A percentile compares a stretch with the other conserved stretches of the same genome.
These are phyloP conservation scores for Oryza nivara DNA, from an alignment of 176 grass and related monocot species.

Conservation along the genomic window DNA sequence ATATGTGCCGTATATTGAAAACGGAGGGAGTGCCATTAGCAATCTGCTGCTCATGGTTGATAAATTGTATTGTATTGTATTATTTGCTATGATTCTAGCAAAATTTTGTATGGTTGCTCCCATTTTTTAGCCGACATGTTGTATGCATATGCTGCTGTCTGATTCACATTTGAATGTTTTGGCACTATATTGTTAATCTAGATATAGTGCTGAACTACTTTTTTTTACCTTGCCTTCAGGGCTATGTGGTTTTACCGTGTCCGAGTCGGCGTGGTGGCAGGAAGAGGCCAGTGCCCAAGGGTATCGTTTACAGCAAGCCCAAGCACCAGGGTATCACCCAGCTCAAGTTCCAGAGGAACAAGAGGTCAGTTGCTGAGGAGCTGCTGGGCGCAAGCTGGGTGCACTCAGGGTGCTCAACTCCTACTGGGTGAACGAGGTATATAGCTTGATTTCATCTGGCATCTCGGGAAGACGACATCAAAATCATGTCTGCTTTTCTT, in stretches of 20 bases:
- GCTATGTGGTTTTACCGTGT: conserved; percentile 62
- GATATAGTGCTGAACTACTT: not conserved
- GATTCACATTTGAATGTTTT: not conserved
- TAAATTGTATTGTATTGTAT: not conserved
- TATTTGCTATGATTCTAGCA: not conserved
- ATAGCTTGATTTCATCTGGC: not conserved
- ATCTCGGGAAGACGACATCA: not conserved
- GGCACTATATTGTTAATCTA: not conserved
- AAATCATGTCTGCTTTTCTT: not conserved
- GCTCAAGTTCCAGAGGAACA: conserved; percentile 96
- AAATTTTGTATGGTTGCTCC: not conserved
- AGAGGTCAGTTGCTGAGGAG: conserved; percentile 94
- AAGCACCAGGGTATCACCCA: conserved; percentile 96
- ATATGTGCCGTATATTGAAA: too few species aligned
- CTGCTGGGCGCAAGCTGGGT: conserved; percentile 43
- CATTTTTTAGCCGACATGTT: not conserved
- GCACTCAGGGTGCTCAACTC: conserved; percentile 85
- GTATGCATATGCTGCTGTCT: not conserved
- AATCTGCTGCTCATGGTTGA: not conserved
- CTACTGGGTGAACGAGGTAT: conserved; percentile 95
- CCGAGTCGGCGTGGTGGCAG: conserved; percentile 65
- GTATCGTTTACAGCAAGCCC: conserved; percentile 88
- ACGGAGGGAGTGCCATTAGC: not conserved
- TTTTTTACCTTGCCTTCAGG: conserved; percentile 27
- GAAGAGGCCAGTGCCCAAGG: conserved; percentile 84